A percentile compares a stretch with the other conserved stretches of the same genome.
These are phyloP conservation scores for Nicotiana otophora DNA, from an alignment of 257 asterid genomes.

Conservation along the genomic window DNA sequence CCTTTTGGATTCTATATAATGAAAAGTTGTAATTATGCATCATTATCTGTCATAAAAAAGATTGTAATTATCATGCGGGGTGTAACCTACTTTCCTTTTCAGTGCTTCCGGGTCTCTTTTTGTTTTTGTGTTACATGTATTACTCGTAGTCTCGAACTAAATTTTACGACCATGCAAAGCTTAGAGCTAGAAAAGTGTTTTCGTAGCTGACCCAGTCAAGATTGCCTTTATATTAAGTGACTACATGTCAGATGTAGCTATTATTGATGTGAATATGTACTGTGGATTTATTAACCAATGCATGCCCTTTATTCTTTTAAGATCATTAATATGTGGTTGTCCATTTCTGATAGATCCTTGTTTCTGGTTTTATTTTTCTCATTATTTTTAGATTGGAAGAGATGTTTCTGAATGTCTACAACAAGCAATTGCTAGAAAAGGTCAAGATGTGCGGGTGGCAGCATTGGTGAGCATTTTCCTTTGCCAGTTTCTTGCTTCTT, in stretches of 20 bases:
- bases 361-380: background rate
- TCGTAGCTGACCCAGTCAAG: background rate
- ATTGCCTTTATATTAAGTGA: background rate
- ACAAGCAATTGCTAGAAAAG: conserved; percentile 54
- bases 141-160: background rate
- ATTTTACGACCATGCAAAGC: background rate
- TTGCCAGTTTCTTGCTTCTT: background rate
- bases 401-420: conserved; percentile 70
- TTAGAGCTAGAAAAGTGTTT: background rate
- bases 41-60: background rate
- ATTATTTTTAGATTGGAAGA: conserved; percentile 52
- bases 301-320: background rate
- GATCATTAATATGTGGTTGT: background rate
- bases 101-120: background rate
- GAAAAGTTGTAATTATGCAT: background rate
- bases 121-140: background rate
- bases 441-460: conserved; percentile 66
- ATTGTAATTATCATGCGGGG: background rate
- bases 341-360: background rate
- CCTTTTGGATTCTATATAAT: background rate
- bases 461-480: conserved; percentile 54
- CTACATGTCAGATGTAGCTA: background rate
- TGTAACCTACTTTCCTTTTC: background rate
- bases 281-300: background rate
- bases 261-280: background rate